Evolutionary conservation across 192 early-diverging fungal genomes (phyloP), one percentile per base, ranked within the genome.

Genomic region (Gaertneriomyces sp.): DNA sequence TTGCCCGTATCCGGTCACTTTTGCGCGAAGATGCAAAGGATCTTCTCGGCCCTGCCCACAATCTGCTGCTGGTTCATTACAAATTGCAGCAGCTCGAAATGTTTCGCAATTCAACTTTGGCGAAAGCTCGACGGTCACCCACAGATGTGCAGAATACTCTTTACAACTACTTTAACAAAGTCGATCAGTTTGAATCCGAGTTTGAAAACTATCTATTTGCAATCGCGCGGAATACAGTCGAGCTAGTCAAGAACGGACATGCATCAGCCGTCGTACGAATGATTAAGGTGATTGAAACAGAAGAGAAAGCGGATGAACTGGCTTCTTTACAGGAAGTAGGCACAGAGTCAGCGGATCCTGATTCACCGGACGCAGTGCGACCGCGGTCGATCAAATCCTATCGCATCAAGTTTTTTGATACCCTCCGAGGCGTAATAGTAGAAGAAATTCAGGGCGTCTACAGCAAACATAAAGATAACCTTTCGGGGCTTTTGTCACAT

Each of bases 211-310:
- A 95, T 64, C 65, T 99, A 38, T 99, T 95, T 91, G 74, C 82
- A 38, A 75, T 99, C 14, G 83, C 91, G 8, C 83, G 85, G 25
- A 80, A 88, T 63, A 82, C 93, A 52, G 84, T 95, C 42, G 88
- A 91, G 4, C 76, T 99, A 58, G 87, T 89, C 3, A 86, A 86
- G 71, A 77, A 79, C 39, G 83, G 79, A 14, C 81, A 90, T 43
- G 77, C 81, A 0, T 80, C 90, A 1, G 77, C 75, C 6, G 81
- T 99, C n/a, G 90, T 99, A 6, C 84, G 89, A 47, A 59, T 99
- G 42, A 88, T 93, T 64, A 99, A 99, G 64, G 88, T 98, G 25
- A 89, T 99, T 54, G 97, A 99, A 73, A 75, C 74, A 12, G 97
- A 99, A 71, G 97, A 99, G 73, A 74, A 76, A 7, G 88, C 89